phyloP scores from a whole-genome alignment of 1,284 basidiomycete genomes.

The Tilletiaria anomala region DNA sequence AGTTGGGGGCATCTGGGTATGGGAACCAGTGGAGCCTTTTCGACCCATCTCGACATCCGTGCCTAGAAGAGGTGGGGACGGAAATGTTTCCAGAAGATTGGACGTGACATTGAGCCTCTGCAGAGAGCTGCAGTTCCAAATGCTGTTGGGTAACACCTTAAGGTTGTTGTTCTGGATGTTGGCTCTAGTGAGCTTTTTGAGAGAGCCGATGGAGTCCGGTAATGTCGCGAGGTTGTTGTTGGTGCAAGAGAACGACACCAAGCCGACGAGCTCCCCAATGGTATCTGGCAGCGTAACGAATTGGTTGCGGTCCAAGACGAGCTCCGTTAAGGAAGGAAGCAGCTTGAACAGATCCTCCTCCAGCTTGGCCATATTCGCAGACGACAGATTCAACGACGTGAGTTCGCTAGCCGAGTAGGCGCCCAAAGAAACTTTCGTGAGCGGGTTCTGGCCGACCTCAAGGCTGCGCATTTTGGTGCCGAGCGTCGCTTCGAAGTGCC shows the following conservation, averaged over 20 bases:
- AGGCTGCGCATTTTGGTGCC: constrained; percentile 16
- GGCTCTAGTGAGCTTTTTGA: constrained; percentile 61
- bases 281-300: constrained; percentile 71
- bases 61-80: constrained; percentile 48
- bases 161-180: constrained; percentile 89
- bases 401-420: constrained; percentile 51
- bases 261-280: constrained; percentile 56
- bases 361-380: constrained; percentile 74
- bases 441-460: constrained; percentile 30
- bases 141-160: constrained; percentile 54
- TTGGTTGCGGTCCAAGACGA: constrained; percentile 46
- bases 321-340: constrained; percentile 21
- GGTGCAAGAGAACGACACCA: constrained; percentile 66
- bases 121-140: constrained; percentile 76
- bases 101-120: constrained; percentile 70
- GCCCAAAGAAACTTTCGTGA: constrained; percentile 23
- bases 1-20: constrained; percentile 7
- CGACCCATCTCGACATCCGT: constrained; percentile 7
- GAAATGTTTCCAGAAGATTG: constrained; percentile 65
- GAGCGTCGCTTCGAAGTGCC: constrained; percentile 23
- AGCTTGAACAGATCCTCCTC: constrained; percentile 46
- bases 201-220: constrained; percentile 60
- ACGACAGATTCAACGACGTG: constrained; percentile 70
- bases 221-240: constrained; percentile 73
- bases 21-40: constrained; percentile 30